A percentile compares a stretch with the other conserved stretches of the same genome.
phyloP scores from a whole-genome alignment of 108 stramenopile species.

The Fragilaria radians region DNA sequence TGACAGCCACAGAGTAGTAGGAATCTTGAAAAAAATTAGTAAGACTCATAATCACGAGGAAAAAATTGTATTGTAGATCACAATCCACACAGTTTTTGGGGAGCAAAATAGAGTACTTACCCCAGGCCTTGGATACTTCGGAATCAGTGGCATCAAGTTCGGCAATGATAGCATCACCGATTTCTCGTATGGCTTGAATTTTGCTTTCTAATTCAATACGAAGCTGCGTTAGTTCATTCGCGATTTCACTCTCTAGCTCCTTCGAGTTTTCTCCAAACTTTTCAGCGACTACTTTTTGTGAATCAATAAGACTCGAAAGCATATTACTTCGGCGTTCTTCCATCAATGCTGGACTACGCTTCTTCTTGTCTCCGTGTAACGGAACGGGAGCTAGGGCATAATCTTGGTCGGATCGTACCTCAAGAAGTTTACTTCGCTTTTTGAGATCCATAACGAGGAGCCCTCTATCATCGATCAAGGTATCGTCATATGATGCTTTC shows the following conservation, averaged over 20 bases:
- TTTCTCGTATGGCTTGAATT: slow-evolving; percentile 40
- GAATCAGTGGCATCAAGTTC: slow-evolving; percentile 68
- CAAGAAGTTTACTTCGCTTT: slow-evolving; percentile 29
- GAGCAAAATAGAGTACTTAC: slow-evolving; percentile 24
- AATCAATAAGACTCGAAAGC: slow-evolving; percentile 20
- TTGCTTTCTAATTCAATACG: slow-evolving; percentile 30
- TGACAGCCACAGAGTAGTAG: background rate
- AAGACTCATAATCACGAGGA: background rate
- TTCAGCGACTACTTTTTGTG: slow-evolving; percentile 18
- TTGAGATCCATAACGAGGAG: slow-evolving; percentile 40
- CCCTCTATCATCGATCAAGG: slow-evolving; percentile 58
- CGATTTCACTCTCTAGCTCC: slow-evolving; percentile 27
- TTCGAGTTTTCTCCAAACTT: slow-evolving; percentile 26
- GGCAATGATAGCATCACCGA: slow-evolving; percentile 54
- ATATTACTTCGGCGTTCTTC: slow-evolving; percentile 3
- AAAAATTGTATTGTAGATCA: background rate
- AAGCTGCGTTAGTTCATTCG: slow-evolving; percentile 25
- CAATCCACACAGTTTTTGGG: background rate
- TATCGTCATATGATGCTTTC: slow-evolving; percentile 38
- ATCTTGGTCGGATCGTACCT: background rate
- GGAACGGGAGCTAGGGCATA: slow-evolving; percentile 1
- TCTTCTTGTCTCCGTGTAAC: background rate
- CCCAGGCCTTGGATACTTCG: slow-evolving; percentile 58
- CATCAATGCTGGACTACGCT: background rate
- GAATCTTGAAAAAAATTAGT: background rate